Conservation (phyloP, 1,284 basidiomycete species). For the Ustilago tritici region DNA sequence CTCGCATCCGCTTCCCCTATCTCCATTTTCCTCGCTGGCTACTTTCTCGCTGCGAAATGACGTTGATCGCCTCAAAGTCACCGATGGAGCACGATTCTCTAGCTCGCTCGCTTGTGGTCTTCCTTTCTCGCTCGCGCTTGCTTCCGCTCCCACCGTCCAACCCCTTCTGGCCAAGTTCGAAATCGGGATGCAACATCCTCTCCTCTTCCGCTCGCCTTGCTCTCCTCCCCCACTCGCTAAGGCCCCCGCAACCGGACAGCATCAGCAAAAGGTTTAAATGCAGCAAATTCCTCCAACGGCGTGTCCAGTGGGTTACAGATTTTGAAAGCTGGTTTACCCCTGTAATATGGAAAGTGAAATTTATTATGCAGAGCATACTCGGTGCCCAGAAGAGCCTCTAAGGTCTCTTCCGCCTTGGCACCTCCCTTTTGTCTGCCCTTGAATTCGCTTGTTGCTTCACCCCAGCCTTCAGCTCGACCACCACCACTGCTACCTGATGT, state of each 20-base stretch:
- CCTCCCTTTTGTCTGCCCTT: background rate
- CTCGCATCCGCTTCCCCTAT: too few relatives aligned
- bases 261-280: slow-evolving; percentile 16
- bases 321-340: slow-evolving; percentile 2
- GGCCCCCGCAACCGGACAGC: slow-evolving; percentile 16
- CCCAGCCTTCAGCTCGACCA: background rate
- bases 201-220: background rate
- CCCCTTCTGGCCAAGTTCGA: too few relatives aligned
- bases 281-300: slow-evolving; percentile 9
- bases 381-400: slow-evolving; percentile 3
- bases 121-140: too few relatives aligned
- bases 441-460: background rate
- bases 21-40: too few relatives aligned
- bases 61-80: too few relatives aligned
- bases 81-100: too few relatives aligned
- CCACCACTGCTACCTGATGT: background rate
- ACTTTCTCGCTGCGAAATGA: too few relatives aligned
- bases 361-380: slow-evolving; percentile 1
- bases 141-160: too few relatives aligned
- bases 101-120: too few relatives aligned
- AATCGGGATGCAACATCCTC: too few relatives aligned
- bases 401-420: background rate
- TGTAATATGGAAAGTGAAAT: slow-evolving; percentile 16
- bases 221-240: background rate
- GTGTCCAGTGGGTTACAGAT: slow-evolving; percentile 19